These are phyloP conservation scores for Myriosclerotinia scirpicola DNA, from an alignment of 2,329 filamentous ascomycete genomes.

Conservation along the genomic window DNA sequence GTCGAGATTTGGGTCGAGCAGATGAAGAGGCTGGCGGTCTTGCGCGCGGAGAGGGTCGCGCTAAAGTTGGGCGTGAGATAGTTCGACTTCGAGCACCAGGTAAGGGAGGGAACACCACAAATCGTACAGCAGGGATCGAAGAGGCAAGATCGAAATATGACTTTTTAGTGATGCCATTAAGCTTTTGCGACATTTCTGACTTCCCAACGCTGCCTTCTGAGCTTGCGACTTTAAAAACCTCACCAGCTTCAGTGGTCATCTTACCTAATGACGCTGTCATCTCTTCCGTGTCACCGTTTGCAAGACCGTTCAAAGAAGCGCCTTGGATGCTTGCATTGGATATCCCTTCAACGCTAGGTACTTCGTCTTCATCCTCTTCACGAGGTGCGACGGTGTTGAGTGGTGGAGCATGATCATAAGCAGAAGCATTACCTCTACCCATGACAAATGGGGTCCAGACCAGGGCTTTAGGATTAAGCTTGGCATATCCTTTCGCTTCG, in stretches of 20 bases:
- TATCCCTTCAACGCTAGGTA: constrained; percentile 30
- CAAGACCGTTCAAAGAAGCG: constrained; percentile 31
- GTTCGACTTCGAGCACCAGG: constrained; percentile 50
- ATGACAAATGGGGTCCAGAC: constrained; percentile 98
- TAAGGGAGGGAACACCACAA: constrained; percentile 74
- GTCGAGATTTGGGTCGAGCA: constrained; percentile 30
- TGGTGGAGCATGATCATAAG: constrained; percentile 78
- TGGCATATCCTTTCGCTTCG: constrained; percentile 84
- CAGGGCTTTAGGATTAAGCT: constrained; percentile 74
- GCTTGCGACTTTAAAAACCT: constrained; percentile 27
- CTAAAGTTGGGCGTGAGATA: constrained; percentile 34
- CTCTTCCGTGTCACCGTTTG: constrained; percentile 32
- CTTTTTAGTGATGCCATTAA: constrained; percentile 34
- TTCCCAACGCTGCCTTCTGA: constrained; percentile 29
- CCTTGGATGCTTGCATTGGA: constrained; percentile 33
- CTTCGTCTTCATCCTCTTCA: constrained; percentile 61
- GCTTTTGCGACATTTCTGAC: constrained; percentile 29
- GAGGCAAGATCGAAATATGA: constrained; percentile 37
- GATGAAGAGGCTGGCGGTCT: constrained; percentile 20
- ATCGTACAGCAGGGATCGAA: constrained; percentile 66
- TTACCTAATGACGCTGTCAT: constrained; percentile 38
- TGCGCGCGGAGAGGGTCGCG: constrained; percentile 28
- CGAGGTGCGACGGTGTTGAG: constrained; percentile 85
- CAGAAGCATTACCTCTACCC: constrained; percentile 79
- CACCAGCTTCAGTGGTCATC: constrained; percentile 33